Base-by-base conservation (phyloP, 768 basidiomycete genomes). In the Phylloporus arenicola region DNA sequence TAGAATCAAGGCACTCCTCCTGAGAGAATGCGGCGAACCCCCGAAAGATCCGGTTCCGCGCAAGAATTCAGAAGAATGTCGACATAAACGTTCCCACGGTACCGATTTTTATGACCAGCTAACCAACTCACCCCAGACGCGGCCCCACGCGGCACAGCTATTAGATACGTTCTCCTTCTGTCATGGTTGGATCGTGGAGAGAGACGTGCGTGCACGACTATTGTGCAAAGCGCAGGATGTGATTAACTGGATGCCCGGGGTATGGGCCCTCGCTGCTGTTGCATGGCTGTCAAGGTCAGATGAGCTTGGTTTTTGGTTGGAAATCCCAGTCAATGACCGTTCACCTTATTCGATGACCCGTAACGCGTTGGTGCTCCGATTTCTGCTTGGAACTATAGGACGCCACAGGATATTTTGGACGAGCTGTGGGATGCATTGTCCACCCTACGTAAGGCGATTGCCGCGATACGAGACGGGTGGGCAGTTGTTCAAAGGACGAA, bases 61-160 rank as follows among this genome's bases (percentile, higher is more conserved):
- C 11, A 25, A 48, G 7, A 9, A 40, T 2, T 1, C n/a, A 13
- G 20, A n/a, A 24, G 24, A 40, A 13, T 6, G 17, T 8, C 42
- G 13, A 27, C 20, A 40, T 14, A 14, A 17, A n/a, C 44, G 43
- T 22, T 47, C 7, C 2, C 17, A 20, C 8, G 55, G 61, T 14
- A n/a, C 12, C 16, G 51, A 63, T 25, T 60, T 86, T 24, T 62
- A 69, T 35, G 79, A 84, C 43, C 80, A 86, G 48, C 71, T 87
- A 22, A 61, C 63, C 8, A 73, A 68, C 3, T 82, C 77, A 0
- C 73, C 72, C 0, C 76, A 84, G 51, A 84, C 84, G 14, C 74
- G 82, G 4, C 86, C 84, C 55, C 83, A 86, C 49, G 84, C 84
- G 0, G 78, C 71, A 0, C 76, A 80, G 59, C 63, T 86, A 53